phyloP scores from a whole-genome alignment of 768 basidiomycete genomes.

The Phylloporus scabripes region DNA sequence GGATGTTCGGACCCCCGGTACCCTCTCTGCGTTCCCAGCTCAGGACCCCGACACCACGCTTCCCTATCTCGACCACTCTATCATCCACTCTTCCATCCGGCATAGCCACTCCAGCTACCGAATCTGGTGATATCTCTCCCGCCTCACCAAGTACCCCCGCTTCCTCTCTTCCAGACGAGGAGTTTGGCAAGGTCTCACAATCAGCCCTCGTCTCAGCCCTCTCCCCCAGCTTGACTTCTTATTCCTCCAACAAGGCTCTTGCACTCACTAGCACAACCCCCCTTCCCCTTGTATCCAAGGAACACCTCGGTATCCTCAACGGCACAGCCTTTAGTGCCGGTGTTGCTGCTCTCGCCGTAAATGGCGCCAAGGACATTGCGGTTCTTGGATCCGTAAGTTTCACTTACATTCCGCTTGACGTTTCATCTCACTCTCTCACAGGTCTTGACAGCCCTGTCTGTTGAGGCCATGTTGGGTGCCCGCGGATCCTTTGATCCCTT shows the following conservation, averaged over 20 bases:
- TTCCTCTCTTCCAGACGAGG: slow-evolving; percentile 24
- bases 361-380: slow-evolving; percentile 64
- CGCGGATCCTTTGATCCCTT: slow-evolving; percentile 72
- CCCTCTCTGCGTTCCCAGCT: neutral
- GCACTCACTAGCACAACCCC: slow-evolving; percentile 56
- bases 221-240: slow-evolving; percentile 3
- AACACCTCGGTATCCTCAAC: slow-evolving; percentile 77
- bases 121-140: slow-evolving; percentile 40
- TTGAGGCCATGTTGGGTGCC: slow-evolving; percentile 74
- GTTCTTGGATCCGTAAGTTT: slow-evolving; percentile 42
- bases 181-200: slow-evolving; percentile 9
- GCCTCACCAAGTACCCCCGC: slow-evolving; percentile 37
- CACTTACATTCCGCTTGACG: neutral
- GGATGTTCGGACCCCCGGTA: slow-evolving; percentile 35
- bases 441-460: slow-evolving; percentile 77
- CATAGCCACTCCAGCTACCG: slow-evolving; percentile 14
- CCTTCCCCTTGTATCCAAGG: slow-evolving; percentile 65
- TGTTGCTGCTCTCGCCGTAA: slow-evolving; percentile 67
- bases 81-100: slow-evolving; percentile 13
- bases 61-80: neutral
- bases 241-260: slow-evolving; percentile 44
- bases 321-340: slow-evolving; percentile 84
- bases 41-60: slow-evolving; percentile 16
- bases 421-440: slow-evolving; percentile 26
- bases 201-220: neutral